Evolutionary conservation across 2,329 filamentous ascomycete species (phyloP), one percentile per base, ranked within the genome.

Genomic region (Trichophyton rubrum): DNA sequence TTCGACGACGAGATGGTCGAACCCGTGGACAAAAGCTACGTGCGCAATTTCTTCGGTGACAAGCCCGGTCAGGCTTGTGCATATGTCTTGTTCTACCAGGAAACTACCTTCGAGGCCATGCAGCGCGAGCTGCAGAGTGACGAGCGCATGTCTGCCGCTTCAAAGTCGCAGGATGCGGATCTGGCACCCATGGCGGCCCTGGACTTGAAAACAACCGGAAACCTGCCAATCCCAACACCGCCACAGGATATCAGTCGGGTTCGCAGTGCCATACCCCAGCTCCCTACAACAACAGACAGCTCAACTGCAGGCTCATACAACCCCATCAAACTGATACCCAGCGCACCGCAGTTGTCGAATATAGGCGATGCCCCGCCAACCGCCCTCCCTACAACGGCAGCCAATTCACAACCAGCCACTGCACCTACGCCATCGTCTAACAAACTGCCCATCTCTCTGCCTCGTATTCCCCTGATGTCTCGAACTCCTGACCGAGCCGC

Each of bases 1-100:
- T 99, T 99, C 67, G 93, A 99, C 67, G 93, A 99, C 68, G 93
- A 99, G 75, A 90, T 97, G 84, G 93, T 99, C 3, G 93, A 99
- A 72, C 93, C 93, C 0, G 93, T 99, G 3, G 90, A 96, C 73
- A 96, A 96, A 74, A 86, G 88, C 70, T 99, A 95, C 69, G 93
- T 99, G 41, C 84, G 87, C 65, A 96, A 96, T 72, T 99, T 99
- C 75, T 99, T 99, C 68, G 93, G 93, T 15, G 93, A 96, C 71
- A 90, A 88, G 69, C 86, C 87, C 0, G 90, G 90, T 2, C 84
- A 95, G 72, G 93, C 93, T 8, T 96, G 91, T 68, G 93, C 93
- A 33, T 99, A 99, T 69, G 91, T 99, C 15, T 78, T 99, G 8
- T 99, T 99, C 73, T 99, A 99, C 74, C 93, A 96, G 72, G 92